Conservation (phyloP, 1,284 basidiomycete genomes). For the Rhodotorula glutinis region DNA sequence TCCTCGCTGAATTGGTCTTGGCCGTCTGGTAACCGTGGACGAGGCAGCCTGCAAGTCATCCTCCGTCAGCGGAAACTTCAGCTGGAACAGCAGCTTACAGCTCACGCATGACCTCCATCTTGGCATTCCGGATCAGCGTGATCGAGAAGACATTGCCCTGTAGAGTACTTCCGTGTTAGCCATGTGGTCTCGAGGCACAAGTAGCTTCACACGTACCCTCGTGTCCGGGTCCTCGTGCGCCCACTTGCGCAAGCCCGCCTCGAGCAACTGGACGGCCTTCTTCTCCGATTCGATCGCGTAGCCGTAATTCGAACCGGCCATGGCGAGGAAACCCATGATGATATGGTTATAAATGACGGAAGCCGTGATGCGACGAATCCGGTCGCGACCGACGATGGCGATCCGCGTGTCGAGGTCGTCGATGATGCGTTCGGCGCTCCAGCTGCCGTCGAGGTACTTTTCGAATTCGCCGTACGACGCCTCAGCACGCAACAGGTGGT, state of each 20-base stretch:
- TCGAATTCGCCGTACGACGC: neutral
- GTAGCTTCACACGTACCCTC: no score
- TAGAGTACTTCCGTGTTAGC: neutral
- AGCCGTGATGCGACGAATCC: neutral
- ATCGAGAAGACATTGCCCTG: neutral
- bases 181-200: no score
- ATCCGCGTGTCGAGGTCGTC: conserved; percentile 4
- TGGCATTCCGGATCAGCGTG: neutral
- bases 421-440: neutral
- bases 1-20: neutral
- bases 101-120: neutral
- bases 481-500: neutral
- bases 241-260: neutral
- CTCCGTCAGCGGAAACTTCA: neutral
- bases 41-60: neutral
- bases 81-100: neutral
- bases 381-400: neutral
- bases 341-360: neutral
- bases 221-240: neutral
- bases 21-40: neutral
- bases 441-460: neutral
- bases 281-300: neutral
- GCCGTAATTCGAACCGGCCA: neutral
- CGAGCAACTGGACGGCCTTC: neutral
- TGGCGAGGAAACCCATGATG: neutral